Base-by-base conservation (phyloP, 805 yeast species). In the Hanseniaspora pseudoguilliermondii region DNA sequence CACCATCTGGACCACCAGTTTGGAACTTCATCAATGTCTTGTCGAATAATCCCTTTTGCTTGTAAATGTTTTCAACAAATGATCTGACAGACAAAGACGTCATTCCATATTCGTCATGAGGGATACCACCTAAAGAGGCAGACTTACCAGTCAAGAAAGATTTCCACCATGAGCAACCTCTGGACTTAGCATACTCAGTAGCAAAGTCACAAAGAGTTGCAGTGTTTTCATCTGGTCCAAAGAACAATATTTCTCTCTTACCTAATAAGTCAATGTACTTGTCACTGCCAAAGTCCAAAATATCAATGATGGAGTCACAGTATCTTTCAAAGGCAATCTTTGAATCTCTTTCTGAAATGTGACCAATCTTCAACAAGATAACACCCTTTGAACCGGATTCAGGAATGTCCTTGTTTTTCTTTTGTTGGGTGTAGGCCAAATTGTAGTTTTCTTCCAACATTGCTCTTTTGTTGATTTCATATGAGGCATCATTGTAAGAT, bases 191-290 rank as follows among this genome's bases (percentile, higher is more conserved):
- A 68, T 91, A 97, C 62, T 82, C 72, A 27, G 97, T 93, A 11
- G 98, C 97, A 97, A 97, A 91, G 70, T 93, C 90, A 53, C 89
- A 95, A 65, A 86, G 83, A 25, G 84, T 84, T 21, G 98, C 97
- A 54, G 97, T 90, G 69, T 95, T 95, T 76, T 91, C 98, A 73
- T 91, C 98, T n/a, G 98, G 98, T 55, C 98, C 98, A 83, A 91
- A 84, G 70, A 87, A 91, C 63, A 93, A 74, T 63, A 93, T 91
- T 75, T 91, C 98, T 50, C 86, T 87, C 65, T 84, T 78, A 57
- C 81, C 80, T 68, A 87, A 83, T 57, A 86, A 74, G 68, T 91
- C 97, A 53, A 91, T 90, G 66, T 89, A 84, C 57, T 80, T 74
- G 64, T 85, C 95, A 39, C 50, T 43, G 73, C 87, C 83, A 60